A percentile compares a stretch with the other conserved stretches of the same genome.
Conservation (phyloP, 805 yeast genomes). For the Ascoidea rubescens region DNA sequence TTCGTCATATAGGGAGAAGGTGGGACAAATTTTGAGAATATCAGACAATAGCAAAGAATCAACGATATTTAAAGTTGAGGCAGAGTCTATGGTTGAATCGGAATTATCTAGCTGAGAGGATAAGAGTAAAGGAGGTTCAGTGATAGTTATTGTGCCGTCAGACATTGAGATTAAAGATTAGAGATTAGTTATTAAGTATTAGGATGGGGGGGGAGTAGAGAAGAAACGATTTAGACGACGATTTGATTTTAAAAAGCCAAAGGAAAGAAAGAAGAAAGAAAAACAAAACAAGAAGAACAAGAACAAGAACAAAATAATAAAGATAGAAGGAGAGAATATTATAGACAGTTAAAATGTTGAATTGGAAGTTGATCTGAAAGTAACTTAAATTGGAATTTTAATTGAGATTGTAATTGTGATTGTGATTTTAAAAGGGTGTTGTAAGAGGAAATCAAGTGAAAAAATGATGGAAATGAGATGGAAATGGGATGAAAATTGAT, state of each 20-base stretch:
- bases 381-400: too few relatives aligned
- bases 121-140: background rate
- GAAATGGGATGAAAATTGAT: too few relatives aligned
- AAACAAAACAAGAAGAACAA: too few relatives aligned
- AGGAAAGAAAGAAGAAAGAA: background rate
- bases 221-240: background rate
- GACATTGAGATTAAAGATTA: background rate
- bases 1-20: slow-evolving; percentile 10
- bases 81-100: background rate
- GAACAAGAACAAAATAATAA: background rate
- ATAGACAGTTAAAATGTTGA: background rate
- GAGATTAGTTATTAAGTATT: too few relatives aligned
- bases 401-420: too few relatives aligned
- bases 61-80: background rate
- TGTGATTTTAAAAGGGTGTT: too few relatives aligned
- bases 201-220: too few relatives aligned
- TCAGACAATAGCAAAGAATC: slow-evolving; percentile 8
- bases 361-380: too few relatives aligned
- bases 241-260: background rate
- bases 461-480: too few relatives aligned
- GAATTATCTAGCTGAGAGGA: background rate
- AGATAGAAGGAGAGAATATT: background rate
- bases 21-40: slow-evolving; percentile 10
- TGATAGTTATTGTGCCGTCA: background rate
- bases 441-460: too few relatives aligned